Conservation (phyloP, 2,329 filamentous ascomycete species). For the Fusarium sp. region DNA sequence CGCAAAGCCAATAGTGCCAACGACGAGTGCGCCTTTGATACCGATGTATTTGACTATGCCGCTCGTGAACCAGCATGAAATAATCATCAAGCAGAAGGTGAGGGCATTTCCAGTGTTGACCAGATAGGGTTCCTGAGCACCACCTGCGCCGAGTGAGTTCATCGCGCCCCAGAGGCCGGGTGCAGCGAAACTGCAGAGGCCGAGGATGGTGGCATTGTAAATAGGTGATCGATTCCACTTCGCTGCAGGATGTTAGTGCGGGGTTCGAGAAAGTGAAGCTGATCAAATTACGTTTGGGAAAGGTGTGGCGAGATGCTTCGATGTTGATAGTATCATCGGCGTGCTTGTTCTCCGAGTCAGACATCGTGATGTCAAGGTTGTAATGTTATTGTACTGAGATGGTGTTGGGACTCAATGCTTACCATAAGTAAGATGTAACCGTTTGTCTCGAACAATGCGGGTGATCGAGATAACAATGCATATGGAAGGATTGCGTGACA, state of each 20-base stretch:
- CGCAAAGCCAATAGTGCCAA: slow-evolving; percentile 57
- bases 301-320: not conserved
- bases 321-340: not conserved
- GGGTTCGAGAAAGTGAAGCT: not conserved
- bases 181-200: slow-evolving; percentile 46
- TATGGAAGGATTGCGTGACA: not conserved
- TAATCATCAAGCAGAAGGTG: slow-evolving; percentile 58
- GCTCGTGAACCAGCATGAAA: slow-evolving; percentile 62
- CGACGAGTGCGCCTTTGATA: slow-evolving; percentile 52
- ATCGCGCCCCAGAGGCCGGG: slow-evolving; percentile 47
- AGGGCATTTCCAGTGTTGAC: slow-evolving; percentile 69
- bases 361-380: not conserved
- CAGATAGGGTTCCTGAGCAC: slow-evolving; percentile 69
- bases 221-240: slow-evolving; percentile 45
- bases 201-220: slow-evolving; percentile 47
- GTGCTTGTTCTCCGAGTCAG: slow-evolving; percentile 2
- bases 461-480: slow-evolving; percentile 3
- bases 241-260: slow-evolving; percentile 7
- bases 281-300: slow-evolving; percentile 1
- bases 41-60: slow-evolving; percentile 42
- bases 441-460: not conserved
- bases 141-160: slow-evolving; percentile 50
- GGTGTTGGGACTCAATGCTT: not conserved
- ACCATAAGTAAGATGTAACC: too few species aligned
- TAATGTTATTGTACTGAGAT: not conserved